A percentile compares a stretch with the other conserved stretches of the same genome.
These are phyloP conservation scores for Sapria himalayana DNA, from an alignment of 345 rosid genomes.

Conservation along the genomic window DNA sequence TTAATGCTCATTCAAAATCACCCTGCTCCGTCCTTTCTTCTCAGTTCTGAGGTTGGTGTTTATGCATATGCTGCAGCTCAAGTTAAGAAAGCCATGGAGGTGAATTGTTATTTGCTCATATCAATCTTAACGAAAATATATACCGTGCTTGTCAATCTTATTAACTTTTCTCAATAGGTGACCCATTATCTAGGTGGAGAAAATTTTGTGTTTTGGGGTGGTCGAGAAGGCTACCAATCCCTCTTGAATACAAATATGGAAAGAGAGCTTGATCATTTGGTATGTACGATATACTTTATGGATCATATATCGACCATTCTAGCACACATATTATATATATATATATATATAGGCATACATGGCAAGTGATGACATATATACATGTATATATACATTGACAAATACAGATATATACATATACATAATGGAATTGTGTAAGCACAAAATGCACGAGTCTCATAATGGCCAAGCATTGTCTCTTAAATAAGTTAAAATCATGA, in stretches of 20 bases:
- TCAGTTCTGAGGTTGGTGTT: slow-evolving; percentile 63
- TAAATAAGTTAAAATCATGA: too few species aligned
- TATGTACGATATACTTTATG: slow-evolving; percentile 8
- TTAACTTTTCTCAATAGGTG: slow-evolving; percentile 19
- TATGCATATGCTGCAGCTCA: slow-evolving; percentile 96
- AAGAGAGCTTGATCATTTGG: slow-evolving; percentile 80
- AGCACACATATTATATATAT: too few species aligned
- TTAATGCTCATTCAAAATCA: too few species aligned
- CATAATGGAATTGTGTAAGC: too few species aligned
- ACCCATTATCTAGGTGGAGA: slow-evolving; percentile 95
- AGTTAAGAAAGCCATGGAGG: slow-evolving; percentile 96
- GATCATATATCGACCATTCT: too few species aligned
- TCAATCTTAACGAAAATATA: neutral
- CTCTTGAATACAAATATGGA: slow-evolving; percentile 94
- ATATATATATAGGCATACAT: too few species aligned
- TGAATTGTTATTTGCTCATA: slow-evolving; percentile 8
- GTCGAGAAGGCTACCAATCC: slow-evolving; percentile 92
- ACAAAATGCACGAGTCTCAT: too few species aligned
- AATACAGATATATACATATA: too few species aligned
- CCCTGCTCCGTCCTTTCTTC: slow-evolving; percentile 6
- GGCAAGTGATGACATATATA: too few species aligned
- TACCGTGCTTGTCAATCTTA: neutral
- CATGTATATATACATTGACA: too few species aligned
- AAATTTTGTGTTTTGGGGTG: slow-evolving; percentile 97
- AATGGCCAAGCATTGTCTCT: too few species aligned